phyloP scores from a whole-genome alignment of 2,329 filamentous ascomycete species.

The Blumeriella jaapii region DNA sequence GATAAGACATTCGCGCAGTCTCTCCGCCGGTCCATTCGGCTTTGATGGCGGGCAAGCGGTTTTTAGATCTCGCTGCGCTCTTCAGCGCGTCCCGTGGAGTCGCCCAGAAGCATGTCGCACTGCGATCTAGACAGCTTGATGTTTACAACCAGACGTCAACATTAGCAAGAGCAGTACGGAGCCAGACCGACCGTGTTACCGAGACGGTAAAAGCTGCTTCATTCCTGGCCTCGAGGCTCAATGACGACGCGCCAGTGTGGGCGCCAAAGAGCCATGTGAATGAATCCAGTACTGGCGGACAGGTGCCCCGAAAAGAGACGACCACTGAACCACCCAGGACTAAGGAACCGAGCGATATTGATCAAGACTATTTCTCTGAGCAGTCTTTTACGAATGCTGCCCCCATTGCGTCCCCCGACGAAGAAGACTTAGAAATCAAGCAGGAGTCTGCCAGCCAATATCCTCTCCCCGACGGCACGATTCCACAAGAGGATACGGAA shows the following conservation, averaged over 20 bases:
- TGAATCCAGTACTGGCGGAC: slow-evolving; percentile 5
- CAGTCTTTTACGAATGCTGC: slow-evolving; percentile 32
- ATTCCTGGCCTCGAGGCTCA: slow-evolving; percentile 44
- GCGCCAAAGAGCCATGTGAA: slow-evolving; percentile 15
- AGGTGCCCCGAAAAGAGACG: slow-evolving; percentile 22
- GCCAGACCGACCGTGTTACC: slow-evolving; percentile 48
- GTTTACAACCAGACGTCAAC: slow-evolving; percentile 53
- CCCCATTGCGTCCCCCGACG: slow-evolving; percentile 27
- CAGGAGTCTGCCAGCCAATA: slow-evolving; percentile 34
- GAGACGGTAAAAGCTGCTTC: slow-evolving; percentile 49
- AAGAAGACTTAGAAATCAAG: slow-evolving; percentile 32
- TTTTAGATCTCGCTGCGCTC: slow-evolving; percentile 60
- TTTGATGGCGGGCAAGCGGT: slow-evolving; percentile 46
- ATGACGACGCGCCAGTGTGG: slow-evolving; percentile 32
- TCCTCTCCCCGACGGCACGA: slow-evolving; percentile 39
- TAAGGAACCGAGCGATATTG: slow-evolving; percentile 28
- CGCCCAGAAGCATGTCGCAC: slow-evolving; percentile 48
- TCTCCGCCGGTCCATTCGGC: not conserved
- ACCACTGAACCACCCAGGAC: slow-evolving; percentile 21
- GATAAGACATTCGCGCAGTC: slow-evolving; percentile 5
- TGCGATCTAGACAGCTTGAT: slow-evolving; percentile 48
- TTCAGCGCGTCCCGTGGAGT: slow-evolving; percentile 59
- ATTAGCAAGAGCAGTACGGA: slow-evolving; percentile 49
- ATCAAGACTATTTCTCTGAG: slow-evolving; percentile 40
- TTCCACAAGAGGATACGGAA: slow-evolving; percentile 29